Evolutionary conservation across 345 rosid species (phyloP).

Genomic region (Dimocarpus longan): DNA sequence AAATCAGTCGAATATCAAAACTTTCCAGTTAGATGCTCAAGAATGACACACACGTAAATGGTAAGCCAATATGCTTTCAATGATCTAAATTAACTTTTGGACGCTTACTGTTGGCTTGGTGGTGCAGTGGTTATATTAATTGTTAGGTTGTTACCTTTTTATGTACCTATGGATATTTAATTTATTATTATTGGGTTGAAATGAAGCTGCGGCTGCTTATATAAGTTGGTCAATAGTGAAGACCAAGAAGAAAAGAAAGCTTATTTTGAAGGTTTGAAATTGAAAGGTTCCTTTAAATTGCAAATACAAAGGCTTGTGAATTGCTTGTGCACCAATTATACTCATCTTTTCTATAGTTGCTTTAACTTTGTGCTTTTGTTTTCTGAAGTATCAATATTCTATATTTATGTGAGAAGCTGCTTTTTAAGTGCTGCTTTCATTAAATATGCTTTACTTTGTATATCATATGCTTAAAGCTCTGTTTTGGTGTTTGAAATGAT

Average conservation of each 20-base stretch:
- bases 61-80: no score
- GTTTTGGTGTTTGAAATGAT: slow-evolving; percentile 7
- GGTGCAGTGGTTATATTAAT: not conserved
- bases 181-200: no score
- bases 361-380: slow-evolving; percentile 22
- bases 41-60: no score
- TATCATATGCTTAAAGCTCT: not conserved
- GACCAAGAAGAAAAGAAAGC: not conserved
- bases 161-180: no score
- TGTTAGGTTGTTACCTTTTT: no score
- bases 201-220: no score
- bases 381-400: slow-evolving; percentile 1
- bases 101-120: not conserved
- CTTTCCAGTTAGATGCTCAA: no score
- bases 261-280: no score
- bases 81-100: not conserved
- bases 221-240: not conserved
- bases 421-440: not conserved
- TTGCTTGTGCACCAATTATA: slow-evolving; percentile 25
- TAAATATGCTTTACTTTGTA: slow-evolving; percentile 30
- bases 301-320: no score
- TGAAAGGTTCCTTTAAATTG: no score
- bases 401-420: not conserved
- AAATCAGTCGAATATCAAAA: no score
- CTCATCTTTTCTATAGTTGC: slow-evolving; percentile 26